Evolutionary conservation across 2,329 filamentous ascomycete genomes (phyloP).

Genomic region (Colletotrichum graminicola): DNA sequence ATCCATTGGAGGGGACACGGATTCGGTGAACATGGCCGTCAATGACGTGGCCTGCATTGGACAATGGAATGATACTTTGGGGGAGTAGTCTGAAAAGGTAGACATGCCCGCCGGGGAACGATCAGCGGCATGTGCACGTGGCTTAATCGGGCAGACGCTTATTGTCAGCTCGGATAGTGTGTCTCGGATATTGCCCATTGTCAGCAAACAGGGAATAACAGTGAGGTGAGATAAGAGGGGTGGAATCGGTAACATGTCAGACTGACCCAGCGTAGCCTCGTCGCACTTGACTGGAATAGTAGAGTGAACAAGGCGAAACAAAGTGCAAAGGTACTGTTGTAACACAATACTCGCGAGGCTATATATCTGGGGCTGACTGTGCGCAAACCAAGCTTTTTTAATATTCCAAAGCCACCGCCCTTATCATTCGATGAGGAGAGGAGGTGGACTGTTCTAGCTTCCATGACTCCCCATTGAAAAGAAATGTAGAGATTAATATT

Average conservation of each 20-base stretch:
- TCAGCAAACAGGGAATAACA: background rate
- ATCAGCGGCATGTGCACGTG: background rate
- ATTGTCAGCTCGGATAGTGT: background rate
- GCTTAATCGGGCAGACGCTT: background rate
- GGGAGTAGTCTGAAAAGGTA: background rate
- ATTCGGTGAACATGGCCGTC: background rate
- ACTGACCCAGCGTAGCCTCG: background rate
- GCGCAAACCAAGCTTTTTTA: too few relatives aligned
- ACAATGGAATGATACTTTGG: too few relatives aligned
- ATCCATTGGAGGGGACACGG: background rate
- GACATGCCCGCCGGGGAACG: background rate
- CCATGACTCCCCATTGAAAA: too few relatives aligned
- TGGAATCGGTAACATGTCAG: background rate
- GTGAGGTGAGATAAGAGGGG: background rate
- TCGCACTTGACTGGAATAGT: background rate
- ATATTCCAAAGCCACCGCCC: too few relatives aligned
- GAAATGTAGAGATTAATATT: too few relatives aligned
- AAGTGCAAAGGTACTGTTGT: background rate
- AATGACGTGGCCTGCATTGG: constrained; percentile 2
- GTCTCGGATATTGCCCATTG: background rate
- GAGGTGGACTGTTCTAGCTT: too few relatives aligned
- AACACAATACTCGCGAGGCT: background rate
- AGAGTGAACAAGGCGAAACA: background rate
- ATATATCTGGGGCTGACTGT: too few relatives aligned
- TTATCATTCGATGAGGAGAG: too few relatives aligned